Percentiles rank a stretch among this genome's conserved stretches.
These are phyloP conservation scores for Madurella mycetomatis DNA, from an alignment of 2,329 filamentous ascomycete genomes.

Conservation along the genomic window DNA sequence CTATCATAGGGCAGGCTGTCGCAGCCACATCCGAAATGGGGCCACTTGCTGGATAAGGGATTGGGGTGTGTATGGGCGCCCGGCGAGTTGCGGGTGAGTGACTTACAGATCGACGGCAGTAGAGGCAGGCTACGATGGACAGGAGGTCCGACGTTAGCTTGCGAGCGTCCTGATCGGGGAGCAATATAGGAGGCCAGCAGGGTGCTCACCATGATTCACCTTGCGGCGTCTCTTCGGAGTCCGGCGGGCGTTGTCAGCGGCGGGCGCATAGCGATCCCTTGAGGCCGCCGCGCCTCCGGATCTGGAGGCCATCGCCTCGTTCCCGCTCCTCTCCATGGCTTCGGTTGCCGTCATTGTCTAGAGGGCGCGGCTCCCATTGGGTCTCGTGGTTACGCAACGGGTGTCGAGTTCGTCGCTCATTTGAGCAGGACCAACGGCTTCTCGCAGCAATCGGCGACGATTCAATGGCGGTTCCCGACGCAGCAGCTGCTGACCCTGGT, in stretches of 20 bases:
- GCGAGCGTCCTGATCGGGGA: conserved; percentile 23
- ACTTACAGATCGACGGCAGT: conserved; percentile 87
- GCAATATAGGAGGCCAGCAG: conserved; percentile 16
- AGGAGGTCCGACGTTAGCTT: conserved; percentile 31
- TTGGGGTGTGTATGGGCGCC: conserved; percentile 5
- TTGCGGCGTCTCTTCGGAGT: conserved; percentile 82
- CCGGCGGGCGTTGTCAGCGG: conserved; percentile 38
- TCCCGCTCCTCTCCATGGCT: conserved; percentile 35
- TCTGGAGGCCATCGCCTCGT: conserved; percentile 37
- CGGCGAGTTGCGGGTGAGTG: conserved; percentile 25
- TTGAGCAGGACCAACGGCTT: conserved; percentile 39
- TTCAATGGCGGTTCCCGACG: conserved; percentile 30
- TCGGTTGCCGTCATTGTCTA: conserved; percentile 34
- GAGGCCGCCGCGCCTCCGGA: conserved; percentile 34
- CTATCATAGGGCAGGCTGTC: conserved; percentile 10
- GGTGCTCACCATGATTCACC: conserved; percentile 74
- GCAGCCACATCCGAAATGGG: conserved; percentile 8
- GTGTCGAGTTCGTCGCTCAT: conserved; percentile 40
- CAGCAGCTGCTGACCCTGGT: conserved; percentile 11
- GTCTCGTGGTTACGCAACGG: conserved; percentile 41
- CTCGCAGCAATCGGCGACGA: conserved; percentile 36
- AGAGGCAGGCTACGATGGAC: conserved; percentile 70
- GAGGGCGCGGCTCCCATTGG: conserved; percentile 40
- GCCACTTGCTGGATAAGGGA: conserved; percentile 24
- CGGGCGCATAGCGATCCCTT: conserved; percentile 32